Percentiles rank a stretch among this genome's conserved stretches.
phyloP scores from a whole-genome alignment of 805 yeast species.

The Yamadazyma phyllophila region DNA sequence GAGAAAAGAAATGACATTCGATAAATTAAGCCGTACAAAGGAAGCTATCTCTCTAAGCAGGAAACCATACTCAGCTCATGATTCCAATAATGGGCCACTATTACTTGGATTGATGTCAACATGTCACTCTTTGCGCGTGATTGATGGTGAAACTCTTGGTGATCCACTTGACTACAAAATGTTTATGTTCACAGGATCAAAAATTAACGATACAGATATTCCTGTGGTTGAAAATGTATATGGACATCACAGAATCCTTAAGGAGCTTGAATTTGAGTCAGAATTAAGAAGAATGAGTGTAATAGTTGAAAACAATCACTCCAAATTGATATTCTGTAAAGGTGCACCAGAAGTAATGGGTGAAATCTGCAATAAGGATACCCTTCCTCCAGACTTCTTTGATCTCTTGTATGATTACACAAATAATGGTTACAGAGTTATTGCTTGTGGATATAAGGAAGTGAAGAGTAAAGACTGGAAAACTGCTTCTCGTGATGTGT shows the following conservation, averaged over 20 bases:
- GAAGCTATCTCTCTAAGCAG: slow-evolving; percentile 8
- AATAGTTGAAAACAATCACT: slow-evolving; percentile 43
- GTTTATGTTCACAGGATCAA: slow-evolving; percentile 88
- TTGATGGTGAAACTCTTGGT: slow-evolving; percentile 81
- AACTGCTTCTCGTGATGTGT: slow-evolving; percentile 49
- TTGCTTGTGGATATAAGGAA: slow-evolving; percentile 81
- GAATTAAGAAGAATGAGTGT: slow-evolving; percentile 90
- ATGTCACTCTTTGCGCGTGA: slow-evolving; percentile 82
- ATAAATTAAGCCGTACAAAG: slow-evolving; percentile 19
- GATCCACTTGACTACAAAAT: slow-evolving; percentile 93
- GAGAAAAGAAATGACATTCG: slow-evolving; percentile 38
- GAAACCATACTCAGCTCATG: slow-evolving; percentile 16
- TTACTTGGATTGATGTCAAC: slow-evolving; percentile 55
- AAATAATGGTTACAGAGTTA: slow-evolving; percentile 90
- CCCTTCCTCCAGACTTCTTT: slow-evolving; percentile 74
- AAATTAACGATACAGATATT: slow-evolving; percentile 36
- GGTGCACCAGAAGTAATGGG: slow-evolving; percentile 97
- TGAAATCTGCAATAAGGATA: slow-evolving; percentile 66
- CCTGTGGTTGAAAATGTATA: slow-evolving; percentile 15
- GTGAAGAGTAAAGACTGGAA: slow-evolving; percentile 22
- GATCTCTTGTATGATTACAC: slow-evolving; percentile 80
- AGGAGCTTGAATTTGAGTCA: slow-evolving; percentile 80
- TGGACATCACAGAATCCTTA: slow-evolving; percentile 32
- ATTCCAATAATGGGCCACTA: slow-evolving; percentile 28
- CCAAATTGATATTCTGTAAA: slow-evolving; percentile 55